A percentile compares a stretch with the other conserved stretches of the same genome.
These are phyloP conservation scores for Globisporangium ultimum DNA, from an alignment of 352 stramenopile genomes.

Conservation along the genomic window DNA sequence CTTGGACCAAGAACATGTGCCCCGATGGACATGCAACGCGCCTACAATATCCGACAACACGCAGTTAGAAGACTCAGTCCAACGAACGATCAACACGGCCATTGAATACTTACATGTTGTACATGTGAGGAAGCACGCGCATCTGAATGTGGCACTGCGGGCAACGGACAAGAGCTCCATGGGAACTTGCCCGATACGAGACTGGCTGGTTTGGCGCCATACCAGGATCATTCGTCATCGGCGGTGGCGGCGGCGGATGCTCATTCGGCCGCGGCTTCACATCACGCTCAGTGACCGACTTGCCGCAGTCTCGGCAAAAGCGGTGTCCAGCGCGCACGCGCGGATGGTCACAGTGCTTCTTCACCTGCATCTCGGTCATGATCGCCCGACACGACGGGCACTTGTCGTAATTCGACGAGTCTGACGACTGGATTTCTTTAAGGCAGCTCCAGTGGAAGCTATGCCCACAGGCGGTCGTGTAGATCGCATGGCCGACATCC, in stretches of 20 bases:
- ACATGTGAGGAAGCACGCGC: slow-evolving; percentile 85
- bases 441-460: slow-evolving; percentile 86
- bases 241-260: slow-evolving; percentile 2
- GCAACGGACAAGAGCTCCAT: slow-evolving; percentile 81
- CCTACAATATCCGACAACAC: slow-evolving; percentile 24
- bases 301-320: slow-evolving; percentile 78
- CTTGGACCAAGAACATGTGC: slow-evolving; percentile 86
- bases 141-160: slow-evolving; percentile 87
- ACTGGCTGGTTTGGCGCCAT: slow-evolving; percentile 36
- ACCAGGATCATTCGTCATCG: not conserved
- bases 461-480: slow-evolving; percentile 79
- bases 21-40: slow-evolving; percentile 77
- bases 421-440: slow-evolving; percentile 78
- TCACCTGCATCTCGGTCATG: slow-evolving; percentile 81
- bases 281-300: slow-evolving; percentile 50
- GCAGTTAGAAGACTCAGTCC: slow-evolving; percentile 3
- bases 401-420: slow-evolving; percentile 81
- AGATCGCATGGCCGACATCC: slow-evolving; percentile 77
- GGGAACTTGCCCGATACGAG: slow-evolving; percentile 76
- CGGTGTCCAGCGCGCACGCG: slow-evolving; percentile 74
- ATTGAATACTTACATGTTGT: slow-evolving; percentile 73
- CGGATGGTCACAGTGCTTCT: slow-evolving; percentile 82
- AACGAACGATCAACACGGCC: not conserved
- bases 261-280: slow-evolving; percentile 64
- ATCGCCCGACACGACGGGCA: slow-evolving; percentile 73